Conservation (phyloP, 352 stramenopile genomes). For the Halophytophthora polymorphica region DNA sequence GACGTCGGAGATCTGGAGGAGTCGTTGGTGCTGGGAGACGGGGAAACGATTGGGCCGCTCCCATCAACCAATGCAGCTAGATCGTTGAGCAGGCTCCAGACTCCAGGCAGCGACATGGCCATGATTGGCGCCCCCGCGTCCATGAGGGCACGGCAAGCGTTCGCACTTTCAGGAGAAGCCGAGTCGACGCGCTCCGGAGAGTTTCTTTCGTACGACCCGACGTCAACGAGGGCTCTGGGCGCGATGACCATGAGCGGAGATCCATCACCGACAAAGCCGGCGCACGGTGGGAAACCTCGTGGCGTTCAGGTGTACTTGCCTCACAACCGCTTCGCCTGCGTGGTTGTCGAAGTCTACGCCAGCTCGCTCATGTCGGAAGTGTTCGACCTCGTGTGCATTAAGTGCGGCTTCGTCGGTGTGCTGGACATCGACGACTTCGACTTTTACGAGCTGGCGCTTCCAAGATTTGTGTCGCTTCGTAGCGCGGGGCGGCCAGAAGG, state of each 20-base stretch:
- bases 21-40: slow-evolving; percentile 23
- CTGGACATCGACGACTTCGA: slow-evolving; percentile 78
- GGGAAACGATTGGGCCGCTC: slow-evolving; percentile 35
- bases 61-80: slow-evolving; percentile 50
- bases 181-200: slow-evolving; percentile 60
- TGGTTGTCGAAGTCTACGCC: slow-evolving; percentile 63
- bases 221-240: slow-evolving; percentile 56
- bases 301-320: slow-evolving; percentile 80
- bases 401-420: slow-evolving; percentile 71
- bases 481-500: slow-evolving; percentile 80
- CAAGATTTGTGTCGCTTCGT: slow-evolving; percentile 82
- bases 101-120: slow-evolving; percentile 41
- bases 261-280: slow-evolving; percentile 43
- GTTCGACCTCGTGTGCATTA: slow-evolving; percentile 74
- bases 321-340: slow-evolving; percentile 82
- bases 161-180: slow-evolving; percentile 34
- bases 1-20: slow-evolving; percentile 43
- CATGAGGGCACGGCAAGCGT: slow-evolving; percentile 49
- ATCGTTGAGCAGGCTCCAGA: slow-evolving; percentile 69
- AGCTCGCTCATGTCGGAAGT: slow-evolving; percentile 62
- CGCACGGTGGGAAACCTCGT: slow-evolving; percentile 32
- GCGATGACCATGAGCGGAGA: slow-evolving; percentile 26
- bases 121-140: slow-evolving; percentile 28
- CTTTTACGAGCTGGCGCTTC: slow-evolving; percentile 80
- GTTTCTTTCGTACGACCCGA: slow-evolving; percentile 52